Percentiles rank a stretch among this genome's conserved stretches.
Evolutionary conservation across 768 basidiomycete genomes (phyloP).

Genomic region (Krasilnikovozyma curviuscula): DNA sequence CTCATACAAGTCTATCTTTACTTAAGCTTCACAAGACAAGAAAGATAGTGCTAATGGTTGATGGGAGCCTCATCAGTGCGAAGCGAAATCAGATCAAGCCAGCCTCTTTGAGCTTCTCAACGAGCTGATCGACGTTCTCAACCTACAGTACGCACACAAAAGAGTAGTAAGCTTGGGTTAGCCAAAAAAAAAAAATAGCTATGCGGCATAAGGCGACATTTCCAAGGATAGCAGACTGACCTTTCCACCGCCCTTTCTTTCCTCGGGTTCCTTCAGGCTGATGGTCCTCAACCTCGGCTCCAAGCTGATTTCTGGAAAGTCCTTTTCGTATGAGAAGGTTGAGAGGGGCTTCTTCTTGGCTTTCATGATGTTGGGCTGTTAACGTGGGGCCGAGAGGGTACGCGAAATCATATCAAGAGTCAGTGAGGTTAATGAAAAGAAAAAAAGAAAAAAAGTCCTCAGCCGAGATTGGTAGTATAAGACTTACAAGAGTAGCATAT

Average conservation of each 20-base stretch:
- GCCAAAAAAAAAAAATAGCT: too few species aligned
- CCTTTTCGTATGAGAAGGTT: conserved; percentile 54
- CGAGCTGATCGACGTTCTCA: conserved; percentile 66
- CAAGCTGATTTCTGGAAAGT: conserved; percentile 58
- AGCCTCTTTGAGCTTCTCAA: conserved; percentile 72
- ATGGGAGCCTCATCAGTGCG: too few species aligned
- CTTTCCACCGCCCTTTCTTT: conserved; percentile 79
- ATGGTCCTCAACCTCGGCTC: conserved; percentile 64
- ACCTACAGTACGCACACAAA: conserved; percentile 31
- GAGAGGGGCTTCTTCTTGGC: conserved; percentile 98
- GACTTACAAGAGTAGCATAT: conserved; percentile 58
- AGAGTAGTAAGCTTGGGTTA: background rate
- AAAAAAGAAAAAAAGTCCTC: background rate
- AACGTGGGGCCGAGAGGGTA: background rate
- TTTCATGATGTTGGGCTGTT: conserved; percentile 22
- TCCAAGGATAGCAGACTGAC: too few species aligned
- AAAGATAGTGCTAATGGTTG: too few species aligned
- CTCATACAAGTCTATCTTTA: too few species aligned
- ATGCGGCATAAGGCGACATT: too few species aligned
- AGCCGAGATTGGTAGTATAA: conserved; percentile 18
- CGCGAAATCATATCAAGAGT: background rate
- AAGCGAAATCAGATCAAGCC: conserved; percentile 39
- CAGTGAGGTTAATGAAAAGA: background rate
- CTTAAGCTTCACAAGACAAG: too few species aligned
- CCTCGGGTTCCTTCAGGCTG: conserved; percentile 73